Evolutionary conservation across 1,284 basidiomycete genomes (phyloP).

Genomic region (Cutaneotrichosporon sp.): DNA sequence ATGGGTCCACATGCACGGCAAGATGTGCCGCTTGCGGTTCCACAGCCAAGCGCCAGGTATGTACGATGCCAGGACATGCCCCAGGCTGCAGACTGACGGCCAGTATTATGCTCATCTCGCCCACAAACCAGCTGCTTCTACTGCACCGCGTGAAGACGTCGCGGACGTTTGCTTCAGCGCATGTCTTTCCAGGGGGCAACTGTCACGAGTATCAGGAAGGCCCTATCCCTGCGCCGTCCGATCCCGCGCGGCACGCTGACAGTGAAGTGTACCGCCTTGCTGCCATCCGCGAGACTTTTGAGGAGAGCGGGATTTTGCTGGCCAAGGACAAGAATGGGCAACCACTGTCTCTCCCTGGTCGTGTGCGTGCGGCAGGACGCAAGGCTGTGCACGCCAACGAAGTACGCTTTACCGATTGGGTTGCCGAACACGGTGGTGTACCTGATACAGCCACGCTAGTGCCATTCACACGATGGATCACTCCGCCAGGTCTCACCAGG

Average conservation of each 20-base stretch:
- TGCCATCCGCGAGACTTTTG: slow-evolving; percentile 19
- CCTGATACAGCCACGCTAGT: slow-evolving; percentile 10
- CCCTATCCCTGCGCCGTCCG: slow-evolving; percentile 3
- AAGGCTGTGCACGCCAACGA: slow-evolving; percentile 14
- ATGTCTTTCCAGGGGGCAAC: slow-evolving; percentile 45
- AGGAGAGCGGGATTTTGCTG: slow-evolving; percentile 18
- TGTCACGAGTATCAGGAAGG: slow-evolving; percentile 46
- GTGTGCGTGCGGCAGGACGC: slow-evolving; percentile 6
- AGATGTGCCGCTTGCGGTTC: too few relatives aligned
- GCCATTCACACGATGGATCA: slow-evolving; percentile 20
- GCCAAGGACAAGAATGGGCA: background rate
- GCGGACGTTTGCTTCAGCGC: slow-evolving; percentile 53
- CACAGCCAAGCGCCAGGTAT: too few relatives aligned
- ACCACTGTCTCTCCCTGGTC: slow-evolving; percentile 5
- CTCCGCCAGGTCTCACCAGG: slow-evolving; percentile 5
- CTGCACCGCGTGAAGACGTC: slow-evolving; percentile 42
- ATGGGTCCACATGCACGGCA: too few relatives aligned
- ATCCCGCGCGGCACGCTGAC: slow-evolving; percentile 10
- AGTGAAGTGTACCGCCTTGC: slow-evolving; percentile 10
- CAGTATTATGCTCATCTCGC: slow-evolving; percentile 33
- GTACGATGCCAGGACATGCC: too few relatives aligned
- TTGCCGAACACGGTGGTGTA: slow-evolving; percentile 9
- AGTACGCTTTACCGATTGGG: slow-evolving; percentile 13
- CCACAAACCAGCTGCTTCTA: slow-evolving; percentile 40
- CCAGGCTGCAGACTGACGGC: background rate